A percentile compares a stretch with the other conserved stretches of the same genome.
phyloP scores from a whole-genome alignment of 2,329 filamentous ascomycete species.

The Aspergillus glaucus region DNA sequence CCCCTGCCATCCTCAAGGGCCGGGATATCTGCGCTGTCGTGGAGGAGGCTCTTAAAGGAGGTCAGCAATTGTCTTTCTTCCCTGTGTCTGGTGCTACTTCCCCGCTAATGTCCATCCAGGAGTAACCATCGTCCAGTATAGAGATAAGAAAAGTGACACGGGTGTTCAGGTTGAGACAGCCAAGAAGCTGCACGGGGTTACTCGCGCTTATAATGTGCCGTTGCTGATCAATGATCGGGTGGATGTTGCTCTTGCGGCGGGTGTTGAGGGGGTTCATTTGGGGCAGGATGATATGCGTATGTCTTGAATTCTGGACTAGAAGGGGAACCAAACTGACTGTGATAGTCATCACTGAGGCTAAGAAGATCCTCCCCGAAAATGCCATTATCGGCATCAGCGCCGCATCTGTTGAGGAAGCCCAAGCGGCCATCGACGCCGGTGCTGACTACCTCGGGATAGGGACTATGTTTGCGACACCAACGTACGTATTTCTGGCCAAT shows the following conservation, averaged over 20 bases:
- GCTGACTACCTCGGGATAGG: slow-evolving; percentile 89
- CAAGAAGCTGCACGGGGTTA: slow-evolving; percentile 63
- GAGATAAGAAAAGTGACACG: slow-evolving; percentile 79
- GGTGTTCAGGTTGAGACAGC: slow-evolving; percentile 64
- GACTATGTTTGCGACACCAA: slow-evolving; percentile 78
- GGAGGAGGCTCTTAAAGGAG: slow-evolving; percentile 66
- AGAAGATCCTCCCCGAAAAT: slow-evolving; percentile 63
- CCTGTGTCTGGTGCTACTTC: slow-evolving; percentile 2
- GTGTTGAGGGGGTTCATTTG: slow-evolving; percentile 86
- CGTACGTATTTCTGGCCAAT: slow-evolving; percentile 46
- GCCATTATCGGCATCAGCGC: slow-evolving; percentile 87
- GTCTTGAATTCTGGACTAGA: slow-evolving; percentile 12
- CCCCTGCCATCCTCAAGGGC: slow-evolving; percentile 69
- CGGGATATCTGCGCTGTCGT: slow-evolving; percentile 68
- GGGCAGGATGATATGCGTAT: slow-evolving; percentile 88
- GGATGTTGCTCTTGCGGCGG: slow-evolving; percentile 78
- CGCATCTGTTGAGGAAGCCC: slow-evolving; percentile 66
- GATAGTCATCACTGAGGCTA: slow-evolving; percentile 58
- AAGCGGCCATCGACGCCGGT: slow-evolving; percentile 64
- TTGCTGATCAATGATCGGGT: slow-evolving; percentile 90
- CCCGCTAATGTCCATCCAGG: slow-evolving; percentile 36
- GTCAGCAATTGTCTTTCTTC: slow-evolving; percentile 31
- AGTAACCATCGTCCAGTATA: slow-evolving; percentile 79
- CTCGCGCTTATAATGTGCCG: slow-evolving; percentile 62
- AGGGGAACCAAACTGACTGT: background rate